Evolutionary conservation across 2,329 filamentous ascomycete species (phyloP), one percentile per base, ranked within the genome.

Genomic region (Diaporthe amygdali): DNA sequence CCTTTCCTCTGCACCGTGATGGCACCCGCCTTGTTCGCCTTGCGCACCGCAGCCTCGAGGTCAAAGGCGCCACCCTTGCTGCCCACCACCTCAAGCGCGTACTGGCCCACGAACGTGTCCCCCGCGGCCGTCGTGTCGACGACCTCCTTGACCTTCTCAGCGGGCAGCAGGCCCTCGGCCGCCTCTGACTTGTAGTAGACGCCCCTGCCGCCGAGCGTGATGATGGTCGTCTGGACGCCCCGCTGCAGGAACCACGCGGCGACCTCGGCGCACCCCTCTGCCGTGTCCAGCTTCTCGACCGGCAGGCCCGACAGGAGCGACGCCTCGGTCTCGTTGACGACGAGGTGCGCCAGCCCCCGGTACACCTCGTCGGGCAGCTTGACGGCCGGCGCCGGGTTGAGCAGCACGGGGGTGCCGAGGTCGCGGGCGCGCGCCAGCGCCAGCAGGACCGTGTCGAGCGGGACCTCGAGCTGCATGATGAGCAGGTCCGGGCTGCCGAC

Each of bases 61-160:
- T 88, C 85, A 70, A 90, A 88, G 15, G 71, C 72, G 15, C 70
- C 76, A 69, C 75, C 52, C 72, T 73, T 44, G 78, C 78, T 66
- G 30, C 79, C 86, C 47, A 94, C 93, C 37, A 92, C 88, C 70
- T 91, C 89, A 32, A 96, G 89, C 3, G 94, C 93, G 80, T 97
- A 97, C 27, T 90, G 93, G 2, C 96, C 96, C 6, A 97, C 94
- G 82, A 98, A 98, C 0, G 96, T 98, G 80, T 98, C 96, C 0
- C 96, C 96, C 6, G 96, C 96, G 2, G 93, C 96, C 9, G 96
- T 98, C 1, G 96, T 98, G 80, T 98, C 96, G 5, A 98, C 90
- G 2, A 98, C 96, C 64, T 68, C 71, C 25, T 80, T 82, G 5
- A 94, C 92, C 81, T 93, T 92, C 73, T 89, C 86, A 0, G 93